phyloP scores from a whole-genome alignment of 2,329 filamentous ascomycete genomes.

The Colletotrichum incanum region DNA sequence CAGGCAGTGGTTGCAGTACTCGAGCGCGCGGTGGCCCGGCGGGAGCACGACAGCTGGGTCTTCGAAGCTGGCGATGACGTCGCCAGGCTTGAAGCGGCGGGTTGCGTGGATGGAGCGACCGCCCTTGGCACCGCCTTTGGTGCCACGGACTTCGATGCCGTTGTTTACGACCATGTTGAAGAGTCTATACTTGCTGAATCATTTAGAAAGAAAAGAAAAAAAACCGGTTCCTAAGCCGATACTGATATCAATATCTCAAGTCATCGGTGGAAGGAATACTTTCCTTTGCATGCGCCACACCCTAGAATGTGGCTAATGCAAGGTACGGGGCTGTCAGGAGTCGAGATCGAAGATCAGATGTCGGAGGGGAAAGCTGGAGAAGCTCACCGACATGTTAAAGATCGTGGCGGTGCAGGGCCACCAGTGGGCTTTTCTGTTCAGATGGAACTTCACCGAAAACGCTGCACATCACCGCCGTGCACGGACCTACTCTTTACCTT shows the following conservation, averaged over 20 bases:
- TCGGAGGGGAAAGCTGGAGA: not conserved
- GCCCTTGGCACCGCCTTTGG: slow-evolving; percentile 53
- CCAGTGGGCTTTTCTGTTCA: not conserved
- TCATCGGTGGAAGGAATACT: not conserved
- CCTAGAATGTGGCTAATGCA: slow-evolving; percentile 16
- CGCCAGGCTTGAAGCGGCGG: slow-evolving; percentile 60
- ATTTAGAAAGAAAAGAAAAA: not conserved
- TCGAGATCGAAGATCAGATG: not conserved
- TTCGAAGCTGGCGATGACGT: slow-evolving; percentile 61
- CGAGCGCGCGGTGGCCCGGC: slow-evolving; percentile 57
- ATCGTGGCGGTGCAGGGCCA: slow-evolving; percentile 11
- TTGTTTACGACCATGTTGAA: slow-evolving; percentile 5
- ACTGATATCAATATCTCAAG: not conserved
- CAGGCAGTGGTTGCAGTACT: slow-evolving; percentile 68
- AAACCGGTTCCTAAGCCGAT: not conserved
- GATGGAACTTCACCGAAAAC: slow-evolving; percentile 28
- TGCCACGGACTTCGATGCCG: slow-evolving; percentile 33
- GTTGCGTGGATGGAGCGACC: slow-evolving; percentile 62
- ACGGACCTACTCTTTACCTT: slow-evolving; percentile 26
- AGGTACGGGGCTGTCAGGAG: not conserved
- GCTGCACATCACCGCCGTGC: slow-evolving; percentile 20
- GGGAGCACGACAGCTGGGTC: slow-evolving; percentile 64
- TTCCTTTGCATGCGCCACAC: slow-evolving; percentile 16
- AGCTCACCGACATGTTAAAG: not conserved
- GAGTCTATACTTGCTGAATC: not conserved